Conservation (phyloP, 768 basidiomycete genomes). For the Cantharellus cinnabarinus region DNA sequence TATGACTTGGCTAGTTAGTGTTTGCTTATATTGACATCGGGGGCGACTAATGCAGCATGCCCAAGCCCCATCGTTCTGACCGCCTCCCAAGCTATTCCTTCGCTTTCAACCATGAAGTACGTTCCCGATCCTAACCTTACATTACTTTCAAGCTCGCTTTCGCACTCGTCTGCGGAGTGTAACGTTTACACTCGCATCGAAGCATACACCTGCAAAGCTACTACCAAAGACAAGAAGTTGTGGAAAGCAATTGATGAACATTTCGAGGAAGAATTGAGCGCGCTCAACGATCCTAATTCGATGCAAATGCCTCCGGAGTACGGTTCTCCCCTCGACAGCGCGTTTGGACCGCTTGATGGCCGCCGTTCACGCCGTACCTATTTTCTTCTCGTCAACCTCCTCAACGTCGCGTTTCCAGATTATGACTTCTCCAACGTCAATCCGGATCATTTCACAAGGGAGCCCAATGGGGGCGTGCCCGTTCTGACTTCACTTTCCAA, state of each 20-base stretch:
- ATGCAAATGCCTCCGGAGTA: conserved; percentile 41
- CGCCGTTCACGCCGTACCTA: conserved; percentile 75
- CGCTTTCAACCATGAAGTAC: conserved; percentile 1
- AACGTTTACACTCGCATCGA: conserved; percentile 83
- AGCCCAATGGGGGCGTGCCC: conserved; percentile 36
- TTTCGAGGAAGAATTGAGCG: conserved; percentile 54
- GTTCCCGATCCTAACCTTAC: conserved; percentile 23
- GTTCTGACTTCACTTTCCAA: conserved; percentile 74
- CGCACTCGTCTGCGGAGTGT: conserved; percentile 74
- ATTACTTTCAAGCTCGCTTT: conserved; percentile 55
- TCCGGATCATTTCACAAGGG: conserved; percentile 74
- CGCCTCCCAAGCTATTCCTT: not conserved
- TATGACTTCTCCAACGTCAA: conserved; percentile 89
- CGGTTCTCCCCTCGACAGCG: conserved; percentile 23
- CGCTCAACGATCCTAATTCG: conserved; percentile 29
- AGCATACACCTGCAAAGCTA: conserved; percentile 94
- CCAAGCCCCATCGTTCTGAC: not conserved
- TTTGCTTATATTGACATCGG: no score
- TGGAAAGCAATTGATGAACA: conserved; percentile 71
- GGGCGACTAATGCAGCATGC: not conserved
- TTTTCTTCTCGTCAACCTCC: conserved; percentile 86
- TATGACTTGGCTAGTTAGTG: no score
- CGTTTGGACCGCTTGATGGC: conserved; percentile 82
- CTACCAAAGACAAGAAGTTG: conserved; percentile 90
- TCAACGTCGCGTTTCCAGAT: conserved; percentile 96